Evolutionary conservation across 176 grass and related monocot species (phyloP).

Genomic region (Thinopyrum elongatum): DNA sequence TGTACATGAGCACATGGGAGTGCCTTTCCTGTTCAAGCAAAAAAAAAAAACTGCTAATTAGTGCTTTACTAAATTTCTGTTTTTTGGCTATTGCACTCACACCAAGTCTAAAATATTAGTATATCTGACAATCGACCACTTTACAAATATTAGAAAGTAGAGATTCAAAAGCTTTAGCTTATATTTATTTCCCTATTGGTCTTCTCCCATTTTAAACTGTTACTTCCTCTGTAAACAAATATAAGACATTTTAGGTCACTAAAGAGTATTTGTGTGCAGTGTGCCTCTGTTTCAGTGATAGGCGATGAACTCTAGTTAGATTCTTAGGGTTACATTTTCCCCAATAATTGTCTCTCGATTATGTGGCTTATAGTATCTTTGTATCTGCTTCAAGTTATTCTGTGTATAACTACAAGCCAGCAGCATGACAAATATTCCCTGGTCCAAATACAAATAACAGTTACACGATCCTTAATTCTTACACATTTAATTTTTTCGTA

Average conservation of each 20-base stretch:
- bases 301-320: neutral
- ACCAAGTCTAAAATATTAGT: neutral
- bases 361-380: neutral
- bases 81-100: neutral
- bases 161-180: neutral
- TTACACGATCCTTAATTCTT: neutral
- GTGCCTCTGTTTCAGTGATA: neutral
- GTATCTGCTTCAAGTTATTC: too few relatives aligned
- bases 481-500: neutral
- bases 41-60: neutral
- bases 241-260: too few relatives aligned
- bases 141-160: neutral
- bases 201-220: neutral
- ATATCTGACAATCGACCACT: slow-evolving; percentile 2
- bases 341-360: neutral
- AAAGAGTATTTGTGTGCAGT: too few relatives aligned
- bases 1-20: too few relatives aligned
- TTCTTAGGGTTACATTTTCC: neutral
- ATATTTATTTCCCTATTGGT: neutral
- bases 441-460: neutral
- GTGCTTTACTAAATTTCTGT: neutral
- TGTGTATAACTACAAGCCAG: neutral
- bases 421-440: neutral
- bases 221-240: too few relatives aligned
- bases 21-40: neutral